A percentile compares a stretch with the other conserved stretches of the same genome.
phyloP scores from a whole-genome alignment of 345 rosid genomes.

The Pistacia integerrima region DNA sequence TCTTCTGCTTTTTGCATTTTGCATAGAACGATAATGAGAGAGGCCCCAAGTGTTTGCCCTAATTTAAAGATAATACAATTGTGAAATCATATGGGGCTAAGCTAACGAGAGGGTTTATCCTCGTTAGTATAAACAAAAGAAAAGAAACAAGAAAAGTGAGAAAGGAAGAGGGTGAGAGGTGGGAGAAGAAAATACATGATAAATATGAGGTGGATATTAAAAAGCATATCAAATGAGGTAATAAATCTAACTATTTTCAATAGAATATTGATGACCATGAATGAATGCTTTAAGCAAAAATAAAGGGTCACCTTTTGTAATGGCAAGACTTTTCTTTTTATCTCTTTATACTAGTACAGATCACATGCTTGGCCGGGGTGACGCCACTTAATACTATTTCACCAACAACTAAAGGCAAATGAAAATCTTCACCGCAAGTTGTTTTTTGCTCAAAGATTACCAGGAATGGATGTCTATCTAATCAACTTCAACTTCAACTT shows the following conservation, averaged over 20 bases:
- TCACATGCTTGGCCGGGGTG: constrained; percentile 36
- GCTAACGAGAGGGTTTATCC: too few species aligned
- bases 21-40: not conserved
- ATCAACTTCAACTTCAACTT: not conserved
- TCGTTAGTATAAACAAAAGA: too few species aligned
- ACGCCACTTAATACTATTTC: constrained; percentile 15
- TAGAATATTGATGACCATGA: not conserved
- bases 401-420: not conserved
- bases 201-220: not conserved
- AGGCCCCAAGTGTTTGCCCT: too few species aligned
- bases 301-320: not conserved
- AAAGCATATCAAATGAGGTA: constrained; percentile 4
- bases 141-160: too few species aligned
- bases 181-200: too few species aligned
- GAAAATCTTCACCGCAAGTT: not conserved
- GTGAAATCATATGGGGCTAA: too few species aligned
- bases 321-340: not conserved
- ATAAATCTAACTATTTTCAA: constrained; percentile 4
- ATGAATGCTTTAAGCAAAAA: constrained; percentile 8
- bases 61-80: too few species aligned
- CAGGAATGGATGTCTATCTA: not conserved
- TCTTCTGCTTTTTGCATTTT: constrained; percentile 13
- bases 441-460: not conserved
- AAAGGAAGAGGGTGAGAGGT: too few species aligned
- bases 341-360: constrained; percentile 21